phyloP scores from a whole-genome alignment of 2,329 filamentous ascomycete genomes.

The Apiospora pterosperma region DNA sequence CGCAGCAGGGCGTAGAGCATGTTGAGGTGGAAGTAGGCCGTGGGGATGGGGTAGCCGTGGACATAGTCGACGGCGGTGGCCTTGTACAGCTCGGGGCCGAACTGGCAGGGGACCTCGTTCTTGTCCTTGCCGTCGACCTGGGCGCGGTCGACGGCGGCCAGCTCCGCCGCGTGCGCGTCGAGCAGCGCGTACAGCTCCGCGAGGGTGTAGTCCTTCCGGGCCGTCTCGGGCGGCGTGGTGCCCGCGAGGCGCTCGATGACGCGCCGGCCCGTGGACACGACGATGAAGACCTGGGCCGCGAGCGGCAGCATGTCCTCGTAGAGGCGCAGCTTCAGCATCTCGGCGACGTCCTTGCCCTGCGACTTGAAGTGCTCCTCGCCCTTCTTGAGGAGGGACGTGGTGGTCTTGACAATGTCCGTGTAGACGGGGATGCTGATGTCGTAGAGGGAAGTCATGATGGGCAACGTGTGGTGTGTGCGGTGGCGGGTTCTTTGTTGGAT shows the following conservation, averaged over 20 bases:
- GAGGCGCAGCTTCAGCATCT: constrained; percentile 27
- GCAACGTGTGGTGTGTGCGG: background rate
- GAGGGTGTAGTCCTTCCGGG: constrained; percentile 26
- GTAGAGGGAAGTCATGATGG: constrained; percentile 31
- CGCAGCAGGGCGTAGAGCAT: constrained; percentile 58
- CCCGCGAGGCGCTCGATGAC: constrained; percentile 32
- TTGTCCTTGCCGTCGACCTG: constrained; percentile 28
- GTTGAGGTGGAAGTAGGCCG: constrained; percentile 57
- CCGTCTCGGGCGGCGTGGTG: constrained; percentile 23
- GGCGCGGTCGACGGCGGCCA: constrained; percentile 18
- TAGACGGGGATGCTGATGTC: constrained; percentile 30
- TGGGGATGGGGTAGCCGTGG: constrained; percentile 48
- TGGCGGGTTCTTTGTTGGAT: background rate
- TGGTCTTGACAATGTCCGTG: constrained; percentile 25
- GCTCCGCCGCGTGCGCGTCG: constrained; percentile 24
- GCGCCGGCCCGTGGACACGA: constrained; percentile 20
- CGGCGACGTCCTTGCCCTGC: background rate
- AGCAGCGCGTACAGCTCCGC: constrained; percentile 29
- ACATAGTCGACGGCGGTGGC: constrained; percentile 36
- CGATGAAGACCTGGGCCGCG: constrained; percentile 33
- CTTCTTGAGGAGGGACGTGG: constrained; percentile 31
- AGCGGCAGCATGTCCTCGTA: constrained; percentile 39
- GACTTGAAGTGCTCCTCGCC: constrained; percentile 21
- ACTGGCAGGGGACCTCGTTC: constrained; percentile 25
- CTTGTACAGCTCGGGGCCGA: constrained; percentile 27